Conservation (phyloP, 2,329 filamentous ascomycete species). For the Clonostachys rhizophaga region DNA sequence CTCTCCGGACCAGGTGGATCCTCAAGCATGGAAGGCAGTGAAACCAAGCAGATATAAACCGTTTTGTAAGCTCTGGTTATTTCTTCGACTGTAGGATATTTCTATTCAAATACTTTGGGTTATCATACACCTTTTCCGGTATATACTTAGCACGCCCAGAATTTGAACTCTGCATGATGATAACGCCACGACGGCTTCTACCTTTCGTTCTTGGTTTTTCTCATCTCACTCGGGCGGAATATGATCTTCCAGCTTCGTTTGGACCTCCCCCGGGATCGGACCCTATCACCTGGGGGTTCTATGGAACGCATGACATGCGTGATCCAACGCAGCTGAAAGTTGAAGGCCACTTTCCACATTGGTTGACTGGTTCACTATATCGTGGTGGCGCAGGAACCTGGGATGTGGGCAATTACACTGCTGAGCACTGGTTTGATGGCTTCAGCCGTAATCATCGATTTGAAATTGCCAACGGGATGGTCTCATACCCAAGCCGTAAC, state of each 20-base stretch:
- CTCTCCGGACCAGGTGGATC: too few species aligned
- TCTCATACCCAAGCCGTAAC: slow-evolving; percentile 8
- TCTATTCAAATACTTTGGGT: too few species aligned
- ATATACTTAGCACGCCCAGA: too few species aligned
- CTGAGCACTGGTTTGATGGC: slow-evolving; percentile 74
- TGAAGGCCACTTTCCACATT: slow-evolving; percentile 3
- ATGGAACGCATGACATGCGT: slow-evolving; percentile 5
- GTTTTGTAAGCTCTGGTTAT: too few species aligned
- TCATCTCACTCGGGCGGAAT: too few species aligned
- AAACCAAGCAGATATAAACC: too few species aligned
- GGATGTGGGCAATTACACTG: slow-evolving; percentile 8
- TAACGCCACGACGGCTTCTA: too few species aligned
- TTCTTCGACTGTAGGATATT: too few species aligned
- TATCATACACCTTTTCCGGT: too few species aligned
- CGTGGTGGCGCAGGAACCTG: slow-evolving; percentile 6
- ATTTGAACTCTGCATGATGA: too few species aligned
- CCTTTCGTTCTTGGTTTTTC: too few species aligned
- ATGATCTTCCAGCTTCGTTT: neutral
- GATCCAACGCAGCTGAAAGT: slow-evolving; percentile 3
- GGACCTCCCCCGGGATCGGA: neutral
- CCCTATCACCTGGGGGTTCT: slow-evolving; percentile 7
- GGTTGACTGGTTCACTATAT: slow-evolving; percentile 7
- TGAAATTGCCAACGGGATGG: slow-evolving; percentile 50
- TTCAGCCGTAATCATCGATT: slow-evolving; percentile 69
- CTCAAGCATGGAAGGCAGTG: too few species aligned